Conservation (phyloP, 2,329 filamentous ascomycete genomes). For the Rhynchosporium secalis region DNA sequence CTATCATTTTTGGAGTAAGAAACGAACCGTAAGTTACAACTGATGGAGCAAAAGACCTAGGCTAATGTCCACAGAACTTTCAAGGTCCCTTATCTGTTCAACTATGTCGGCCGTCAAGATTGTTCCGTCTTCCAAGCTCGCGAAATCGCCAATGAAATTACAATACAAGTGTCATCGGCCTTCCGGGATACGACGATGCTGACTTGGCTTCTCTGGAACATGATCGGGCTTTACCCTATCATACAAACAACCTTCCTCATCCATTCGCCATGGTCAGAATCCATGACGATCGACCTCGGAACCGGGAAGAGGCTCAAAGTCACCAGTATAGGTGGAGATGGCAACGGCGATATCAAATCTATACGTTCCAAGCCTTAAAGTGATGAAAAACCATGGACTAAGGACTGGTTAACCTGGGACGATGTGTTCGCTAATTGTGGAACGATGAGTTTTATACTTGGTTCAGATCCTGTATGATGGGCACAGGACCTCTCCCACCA, state of each 20-base stretch:
- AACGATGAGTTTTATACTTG: constrained; percentile 63
- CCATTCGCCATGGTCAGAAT: constrained; percentile 61
- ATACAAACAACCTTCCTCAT: constrained; percentile 69
- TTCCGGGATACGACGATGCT: constrained; percentile 78
- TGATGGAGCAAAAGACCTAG: not conserved
- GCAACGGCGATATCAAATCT: constrained; percentile 47
- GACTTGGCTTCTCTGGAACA: constrained; percentile 67
- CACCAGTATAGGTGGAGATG: constrained; percentile 51
- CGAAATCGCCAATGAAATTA: constrained; percentile 60
- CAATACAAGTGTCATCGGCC: constrained; percentile 52
- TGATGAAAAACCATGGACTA: constrained; percentile 65
- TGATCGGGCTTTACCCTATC: constrained; percentile 67
- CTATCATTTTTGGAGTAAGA: constrained; percentile 60
- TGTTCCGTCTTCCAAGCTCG: constrained; percentile 60
- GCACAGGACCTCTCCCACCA: constrained; percentile 55
- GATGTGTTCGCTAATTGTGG: constrained; percentile 66
- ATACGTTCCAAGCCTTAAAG: constrained; percentile 65
- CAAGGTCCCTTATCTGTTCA: constrained; percentile 67
- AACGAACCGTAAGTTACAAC: constrained; percentile 33
- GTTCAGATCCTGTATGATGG: constrained; percentile 54
- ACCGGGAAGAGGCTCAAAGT: constrained; percentile 55
- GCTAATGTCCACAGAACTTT: constrained; percentile 44
- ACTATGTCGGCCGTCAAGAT: constrained; percentile 64
- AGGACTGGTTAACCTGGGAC: constrained; percentile 61
- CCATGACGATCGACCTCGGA: constrained; percentile 60